Percentiles rank a stretch among this genome's conserved stretches.
Evolutionary conservation across 495 filamentous ascomycete species (phyloP).

Genomic region (Penicillium atrosanguineum): DNA sequence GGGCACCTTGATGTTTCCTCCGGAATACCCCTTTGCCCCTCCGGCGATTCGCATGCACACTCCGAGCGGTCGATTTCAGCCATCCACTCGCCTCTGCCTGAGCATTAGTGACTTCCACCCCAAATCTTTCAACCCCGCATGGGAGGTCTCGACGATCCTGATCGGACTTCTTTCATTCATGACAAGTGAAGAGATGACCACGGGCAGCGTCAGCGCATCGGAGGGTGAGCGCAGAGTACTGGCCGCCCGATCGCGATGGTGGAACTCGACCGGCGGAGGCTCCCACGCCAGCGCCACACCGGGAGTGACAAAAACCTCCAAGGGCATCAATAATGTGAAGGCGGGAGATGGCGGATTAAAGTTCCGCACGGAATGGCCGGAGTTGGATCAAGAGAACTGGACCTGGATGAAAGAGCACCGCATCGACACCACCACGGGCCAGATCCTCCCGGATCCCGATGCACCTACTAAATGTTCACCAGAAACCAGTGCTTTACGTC

Average conservation of each 20-base stretch:
- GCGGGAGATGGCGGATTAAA: slow-evolving; percentile 90
- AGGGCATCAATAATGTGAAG: slow-evolving; percentile 66
- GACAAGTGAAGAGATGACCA: slow-evolving; percentile 99
- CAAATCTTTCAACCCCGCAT: slow-evolving; percentile 97
- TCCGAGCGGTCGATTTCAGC: slow-evolving; percentile 91
- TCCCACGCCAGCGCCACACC: slow-evolving; percentile 54
- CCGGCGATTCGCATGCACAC: slow-evolving; percentile 99
- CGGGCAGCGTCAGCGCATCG: slow-evolving; percentile 78
- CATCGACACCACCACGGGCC: slow-evolving; percentile 77
- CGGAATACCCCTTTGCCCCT: slow-evolving; percentile 95
- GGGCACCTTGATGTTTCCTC: slow-evolving; percentile 93
- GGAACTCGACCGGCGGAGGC: slow-evolving; percentile 96
- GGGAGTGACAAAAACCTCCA: slow-evolving; percentile 43
- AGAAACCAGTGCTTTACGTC: slow-evolving; percentile 65
- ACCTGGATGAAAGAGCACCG: slow-evolving; percentile 83
- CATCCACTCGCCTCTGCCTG: slow-evolving; percentile 86
- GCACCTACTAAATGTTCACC: slow-evolving; percentile 49
- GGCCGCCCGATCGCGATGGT: slow-evolving; percentile 82
- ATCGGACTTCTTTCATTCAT: slow-evolving; percentile 95
- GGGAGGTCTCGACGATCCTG: slow-evolving; percentile 95
- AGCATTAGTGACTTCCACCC: slow-evolving; percentile 97
- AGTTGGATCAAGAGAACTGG: slow-evolving; percentile 89
- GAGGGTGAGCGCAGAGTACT: slow-evolving; percentile 76
- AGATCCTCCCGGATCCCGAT: slow-evolving; percentile 46
- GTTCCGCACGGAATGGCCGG: slow-evolving; percentile 86